Percentiles rank a stretch among this genome's conserved stretches.
Conservation (phyloP, 352 stramenopile genomes). For the Phytophthora citricola region DNA sequence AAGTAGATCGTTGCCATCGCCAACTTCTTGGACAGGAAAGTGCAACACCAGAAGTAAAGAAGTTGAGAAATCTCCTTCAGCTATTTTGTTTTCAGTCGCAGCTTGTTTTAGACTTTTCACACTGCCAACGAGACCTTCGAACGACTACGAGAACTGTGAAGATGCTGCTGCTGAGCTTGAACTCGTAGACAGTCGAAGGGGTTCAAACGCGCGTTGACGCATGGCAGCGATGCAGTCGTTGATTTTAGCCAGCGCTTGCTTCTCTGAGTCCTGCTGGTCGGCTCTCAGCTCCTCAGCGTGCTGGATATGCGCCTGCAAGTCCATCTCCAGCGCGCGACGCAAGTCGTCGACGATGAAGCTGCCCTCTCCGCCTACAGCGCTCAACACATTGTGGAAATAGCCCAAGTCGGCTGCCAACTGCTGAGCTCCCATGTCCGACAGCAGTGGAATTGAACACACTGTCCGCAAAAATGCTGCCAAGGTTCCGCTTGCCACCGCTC, state of each 20-base stretch:
- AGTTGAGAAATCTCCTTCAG: not conserved
- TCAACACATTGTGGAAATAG: constrained; percentile 87
- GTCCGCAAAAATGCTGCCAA: constrained; percentile 60
- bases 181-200: constrained; percentile 23
- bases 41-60: constrained; percentile 4
- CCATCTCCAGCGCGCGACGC: constrained; percentile 48
- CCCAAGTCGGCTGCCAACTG: constrained; percentile 75
- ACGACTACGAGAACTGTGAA: not conserved
- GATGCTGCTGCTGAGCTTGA: constrained; percentile 10
- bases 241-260: constrained; percentile 57
- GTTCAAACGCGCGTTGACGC: constrained; percentile 40
- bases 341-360: constrained; percentile 67
- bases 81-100: constrained; percentile 11
- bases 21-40: constrained; percentile 4
- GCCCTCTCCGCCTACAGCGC: constrained; percentile 62
- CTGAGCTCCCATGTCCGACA: constrained; percentile 63
- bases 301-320: constrained; percentile 36
- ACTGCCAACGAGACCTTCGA: not conserved
- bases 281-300: constrained; percentile 40
- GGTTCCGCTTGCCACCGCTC: constrained; percentile 65
- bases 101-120: constrained; percentile 23
- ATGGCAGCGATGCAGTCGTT: constrained; percentile 49
- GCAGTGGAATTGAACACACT: constrained; percentile 60
- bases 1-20: constrained; percentile 41
- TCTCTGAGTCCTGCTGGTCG: constrained; percentile 31